These are phyloP conservation scores for Aspergillus sp. DNA, from an alignment of 2,329 filamentous ascomycete species.

Conservation along the genomic window DNA sequence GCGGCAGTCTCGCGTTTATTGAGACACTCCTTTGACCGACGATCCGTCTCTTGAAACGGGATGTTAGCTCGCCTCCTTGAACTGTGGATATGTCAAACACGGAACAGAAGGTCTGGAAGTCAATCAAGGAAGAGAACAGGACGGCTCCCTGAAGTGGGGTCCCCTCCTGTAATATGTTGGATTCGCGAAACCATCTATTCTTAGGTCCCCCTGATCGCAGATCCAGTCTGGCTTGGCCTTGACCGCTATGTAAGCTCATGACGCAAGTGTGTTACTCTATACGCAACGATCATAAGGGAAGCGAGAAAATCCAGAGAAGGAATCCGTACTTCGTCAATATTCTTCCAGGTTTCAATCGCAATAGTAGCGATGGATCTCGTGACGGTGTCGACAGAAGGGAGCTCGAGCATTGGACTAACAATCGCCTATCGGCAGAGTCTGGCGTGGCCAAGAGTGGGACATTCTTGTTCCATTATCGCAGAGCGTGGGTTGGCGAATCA, in stretches of 20 bases:
- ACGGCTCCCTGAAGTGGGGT: not conserved
- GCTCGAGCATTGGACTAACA: not conserved
- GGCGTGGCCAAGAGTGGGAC: not conserved
- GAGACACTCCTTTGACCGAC: not conserved
- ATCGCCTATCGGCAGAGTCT: not conserved
- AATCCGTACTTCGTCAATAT: not conserved
- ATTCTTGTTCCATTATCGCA: not conserved
- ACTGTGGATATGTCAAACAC: not conserved
- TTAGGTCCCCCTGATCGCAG: not conserved
- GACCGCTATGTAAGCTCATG: not conserved
- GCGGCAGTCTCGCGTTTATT: not conserved
- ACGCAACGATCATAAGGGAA: not conserved
- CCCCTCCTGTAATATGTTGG: not conserved
- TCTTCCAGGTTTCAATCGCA: not conserved
- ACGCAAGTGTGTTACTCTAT: not conserved
- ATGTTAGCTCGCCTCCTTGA: not conserved
- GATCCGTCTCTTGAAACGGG: not conserved
- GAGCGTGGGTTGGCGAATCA: not conserved
- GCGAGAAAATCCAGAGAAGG: not conserved
- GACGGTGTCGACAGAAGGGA: not conserved
- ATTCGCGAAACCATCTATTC: not conserved
- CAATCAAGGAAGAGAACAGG: not conserved
- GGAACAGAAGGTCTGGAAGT: not conserved
- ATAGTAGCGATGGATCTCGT: not conserved
- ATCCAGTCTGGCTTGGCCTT: not conserved